phyloP scores from a whole-genome alignment of 352 stramenopile genomes.

The Globisporangium rhizosaccharum region DNA sequence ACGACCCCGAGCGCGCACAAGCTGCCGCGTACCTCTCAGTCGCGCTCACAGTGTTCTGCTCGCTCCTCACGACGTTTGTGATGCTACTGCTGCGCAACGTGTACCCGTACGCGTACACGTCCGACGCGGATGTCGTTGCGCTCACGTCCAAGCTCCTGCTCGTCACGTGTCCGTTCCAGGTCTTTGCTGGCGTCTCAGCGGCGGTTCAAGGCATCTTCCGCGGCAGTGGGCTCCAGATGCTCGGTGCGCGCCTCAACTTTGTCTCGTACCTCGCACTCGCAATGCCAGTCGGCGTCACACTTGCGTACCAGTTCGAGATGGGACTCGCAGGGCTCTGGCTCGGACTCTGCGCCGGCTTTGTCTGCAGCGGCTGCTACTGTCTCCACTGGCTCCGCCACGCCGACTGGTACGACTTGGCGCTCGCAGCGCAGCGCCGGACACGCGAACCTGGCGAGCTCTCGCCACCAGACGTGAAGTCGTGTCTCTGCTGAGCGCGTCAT shows the following conservation, averaged over 20 bases:
- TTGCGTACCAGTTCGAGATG: constrained; percentile 62
- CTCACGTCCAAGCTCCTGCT: constrained; percentile 60
- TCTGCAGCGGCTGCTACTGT: constrained; percentile 55
- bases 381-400: constrained; percentile 64
- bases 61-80: constrained; percentile 41
- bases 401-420: constrained; percentile 68
- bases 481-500: constrained; percentile 15
- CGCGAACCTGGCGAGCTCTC: constrained; percentile 27
- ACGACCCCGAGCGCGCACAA: constrained; percentile 67
- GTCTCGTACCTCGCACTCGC: constrained; percentile 78
- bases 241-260: constrained; percentile 83
- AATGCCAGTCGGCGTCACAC: constrained; percentile 67
- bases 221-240: constrained; percentile 70
- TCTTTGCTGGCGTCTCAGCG: constrained; percentile 73
- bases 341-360: constrained; percentile 62
- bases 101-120: constrained; percentile 65
- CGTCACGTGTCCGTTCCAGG: constrained; percentile 68
- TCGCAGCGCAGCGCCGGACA: constrained; percentile 53
- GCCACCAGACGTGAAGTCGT: constrained; percentile 11
- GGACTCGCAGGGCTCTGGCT: constrained; percentile 79
- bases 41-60: constrained; percentile 30
- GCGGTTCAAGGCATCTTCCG: constrained; percentile 78
- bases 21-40: constrained; percentile 62
- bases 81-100: constrained; percentile 49
- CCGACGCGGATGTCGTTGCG: constrained; percentile 39